Conservation (phyloP, 805 yeast species). For the Wickerhamiella hasegawae region DNA sequence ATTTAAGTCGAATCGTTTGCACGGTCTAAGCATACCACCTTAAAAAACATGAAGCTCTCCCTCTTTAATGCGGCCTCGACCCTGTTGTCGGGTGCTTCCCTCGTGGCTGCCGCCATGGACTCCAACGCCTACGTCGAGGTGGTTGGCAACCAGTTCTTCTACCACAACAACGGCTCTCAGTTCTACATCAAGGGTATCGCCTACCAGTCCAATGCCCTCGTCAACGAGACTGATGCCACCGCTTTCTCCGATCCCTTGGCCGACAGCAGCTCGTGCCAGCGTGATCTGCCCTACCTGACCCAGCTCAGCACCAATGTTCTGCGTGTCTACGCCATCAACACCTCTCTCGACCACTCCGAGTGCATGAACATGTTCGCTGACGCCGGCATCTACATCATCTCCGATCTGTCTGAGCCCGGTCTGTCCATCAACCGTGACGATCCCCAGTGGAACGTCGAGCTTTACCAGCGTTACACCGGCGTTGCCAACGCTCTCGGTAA, state of each 20-base stretch:
- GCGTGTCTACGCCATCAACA: conserved; percentile 76
- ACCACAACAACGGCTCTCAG: conserved; percentile 55
- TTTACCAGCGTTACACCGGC: conserved; percentile 59
- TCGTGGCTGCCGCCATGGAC: conserved; percentile 15
- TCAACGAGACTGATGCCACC: conserved; percentile 29
- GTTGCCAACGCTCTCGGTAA: conserved; percentile 66
- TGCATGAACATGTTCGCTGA: conserved; percentile 64
- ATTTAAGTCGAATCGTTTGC: too few relatives aligned
- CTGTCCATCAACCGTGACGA: conserved; percentile 56
- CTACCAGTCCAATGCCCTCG: conserved; percentile 46
- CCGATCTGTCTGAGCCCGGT: conserved; percentile 81
- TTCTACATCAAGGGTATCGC: conserved; percentile 82
- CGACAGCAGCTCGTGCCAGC: conserved; percentile 47
- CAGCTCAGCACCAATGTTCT: conserved; percentile 60
- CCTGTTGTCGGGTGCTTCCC: conserved; percentile 10
- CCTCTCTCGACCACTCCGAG: conserved; percentile 49
- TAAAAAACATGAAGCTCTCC: conserved; percentile 15
- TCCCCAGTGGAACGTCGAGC: conserved; percentile 63
- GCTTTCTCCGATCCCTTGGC: conserved; percentile 62
- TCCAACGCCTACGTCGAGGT: conserved; percentile 36
- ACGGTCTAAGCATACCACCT: too few relatives aligned
- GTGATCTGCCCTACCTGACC: conserved; percentile 68
- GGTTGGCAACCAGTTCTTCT: conserved; percentile 62
- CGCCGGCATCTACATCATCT: conserved; percentile 82
- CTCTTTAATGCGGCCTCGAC: conserved; percentile 8